Conservation (phyloP, 1,139 yeast genomes). For the Yamadazyma aaseri region DNA sequence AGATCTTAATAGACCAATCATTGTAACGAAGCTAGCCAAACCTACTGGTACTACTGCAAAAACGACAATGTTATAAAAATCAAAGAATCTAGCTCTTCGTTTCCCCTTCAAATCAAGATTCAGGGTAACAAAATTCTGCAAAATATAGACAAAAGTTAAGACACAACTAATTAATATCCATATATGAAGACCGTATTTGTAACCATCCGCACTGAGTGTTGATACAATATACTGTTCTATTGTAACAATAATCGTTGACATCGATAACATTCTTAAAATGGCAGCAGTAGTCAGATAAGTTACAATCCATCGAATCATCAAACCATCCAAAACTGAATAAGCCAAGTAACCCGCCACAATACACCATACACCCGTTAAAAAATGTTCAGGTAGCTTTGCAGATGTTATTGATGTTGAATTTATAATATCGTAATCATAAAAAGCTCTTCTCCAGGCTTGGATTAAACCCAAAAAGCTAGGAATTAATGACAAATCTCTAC, state of each 20-base stretch:
- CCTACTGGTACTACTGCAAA: slow-evolving; percentile 98
- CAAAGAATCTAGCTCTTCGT: slow-evolving; percentile 60
- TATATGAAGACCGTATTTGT: slow-evolving; percentile 71
- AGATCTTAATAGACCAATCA: slow-evolving; percentile 78
- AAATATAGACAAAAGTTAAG: slow-evolving; percentile 76
- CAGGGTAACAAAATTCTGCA: slow-evolving; percentile 87
- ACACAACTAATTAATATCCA: slow-evolving; percentile 91
- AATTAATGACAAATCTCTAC: slow-evolving; percentile 69
- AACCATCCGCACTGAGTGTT: slow-evolving; percentile 52
- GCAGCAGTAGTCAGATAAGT: slow-evolving; percentile 88
- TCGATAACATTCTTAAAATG: slow-evolving; percentile 77
- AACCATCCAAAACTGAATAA: slow-evolving; percentile 80
- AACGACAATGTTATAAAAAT: slow-evolving; percentile 81
- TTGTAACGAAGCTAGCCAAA: slow-evolving; percentile 86
- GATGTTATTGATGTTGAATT: slow-evolving; percentile 28
- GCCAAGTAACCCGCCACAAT: slow-evolving; percentile 82
- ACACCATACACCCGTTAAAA: slow-evolving; percentile 78
- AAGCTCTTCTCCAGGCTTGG: slow-evolving; percentile 50
- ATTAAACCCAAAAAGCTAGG: slow-evolving; percentile 62
- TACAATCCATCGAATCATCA: slow-evolving; percentile 92
- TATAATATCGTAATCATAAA: slow-evolving; percentile 22
- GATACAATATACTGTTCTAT: slow-evolving; percentile 67
- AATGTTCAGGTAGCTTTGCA: slow-evolving; percentile 67
- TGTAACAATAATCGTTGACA: slow-evolving; percentile 71
- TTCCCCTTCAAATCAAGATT: slow-evolving; percentile 61